Evolutionary conservation across 129 eudicot genomes (phyloP).

Genomic region (Erigeron canadensis): DNA sequence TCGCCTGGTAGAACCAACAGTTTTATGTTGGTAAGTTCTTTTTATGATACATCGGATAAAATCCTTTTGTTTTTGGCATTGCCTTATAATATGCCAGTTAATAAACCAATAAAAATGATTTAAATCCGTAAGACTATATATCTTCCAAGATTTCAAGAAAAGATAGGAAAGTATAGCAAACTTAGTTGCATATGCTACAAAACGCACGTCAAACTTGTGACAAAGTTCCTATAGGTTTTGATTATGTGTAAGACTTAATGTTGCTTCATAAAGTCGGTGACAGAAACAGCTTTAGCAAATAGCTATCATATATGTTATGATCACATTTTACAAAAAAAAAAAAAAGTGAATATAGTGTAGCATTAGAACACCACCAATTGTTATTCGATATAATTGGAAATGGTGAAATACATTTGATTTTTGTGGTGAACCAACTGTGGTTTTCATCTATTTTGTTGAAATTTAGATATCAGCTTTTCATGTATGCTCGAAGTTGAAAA

Average conservation of each 20-base stretch:
- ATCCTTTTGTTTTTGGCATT: background rate
- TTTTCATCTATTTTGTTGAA: background rate
- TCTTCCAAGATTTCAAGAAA: background rate
- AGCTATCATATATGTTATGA: background rate
- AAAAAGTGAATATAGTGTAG: background rate
- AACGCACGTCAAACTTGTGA: background rate
- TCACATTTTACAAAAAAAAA: background rate
- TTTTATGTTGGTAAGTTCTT: slow-evolving; percentile 66
- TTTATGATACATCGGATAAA: background rate
- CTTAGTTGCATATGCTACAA: background rate
- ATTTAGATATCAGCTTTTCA: background rate
- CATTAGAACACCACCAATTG: background rate
- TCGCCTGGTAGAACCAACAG: slow-evolving; percentile 88
- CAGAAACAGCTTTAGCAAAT: slow-evolving; percentile 17
- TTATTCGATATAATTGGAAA: background rate
- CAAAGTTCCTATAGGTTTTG: background rate
- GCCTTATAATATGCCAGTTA: background rate
- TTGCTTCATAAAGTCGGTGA: background rate
- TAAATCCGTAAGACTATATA: background rate
- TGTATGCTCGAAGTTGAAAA: background rate
- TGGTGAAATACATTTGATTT: background rate
- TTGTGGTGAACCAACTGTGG: background rate
- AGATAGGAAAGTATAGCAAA: background rate
- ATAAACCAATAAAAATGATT: background rate
- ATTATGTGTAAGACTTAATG: background rate